A percentile compares a stretch with the other conserved stretches of the same genome.
Evolutionary conservation across 192 early-diverging fungal species (phyloP).

Genomic region (Ambispora gerdemannii): DNA sequence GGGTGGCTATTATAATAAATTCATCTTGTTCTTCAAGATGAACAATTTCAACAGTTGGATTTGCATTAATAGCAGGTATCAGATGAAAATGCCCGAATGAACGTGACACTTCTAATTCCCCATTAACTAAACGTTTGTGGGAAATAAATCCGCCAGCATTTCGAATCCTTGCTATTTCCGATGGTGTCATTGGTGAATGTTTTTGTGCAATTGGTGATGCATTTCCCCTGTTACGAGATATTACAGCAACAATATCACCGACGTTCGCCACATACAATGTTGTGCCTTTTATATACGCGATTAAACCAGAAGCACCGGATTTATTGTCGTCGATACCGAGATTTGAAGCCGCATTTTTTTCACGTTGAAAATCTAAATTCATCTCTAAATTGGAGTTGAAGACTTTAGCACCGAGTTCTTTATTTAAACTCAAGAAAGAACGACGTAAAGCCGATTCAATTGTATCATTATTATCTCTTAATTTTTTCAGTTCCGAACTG

Average conservation of each 20-base stretch:
- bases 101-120: constrained; percentile 69
- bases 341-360: constrained; percentile 8
- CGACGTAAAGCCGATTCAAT: constrained; percentile 72
- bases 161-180: constrained; percentile 73
- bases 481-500: constrained; percentile 69
- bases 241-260: constrained; percentile 78
- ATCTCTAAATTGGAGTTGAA: constrained; percentile 23
- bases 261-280: constrained; percentile 83
- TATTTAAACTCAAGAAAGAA: constrained; percentile 79
- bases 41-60: constrained; percentile 71
- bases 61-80: constrained; percentile 78
- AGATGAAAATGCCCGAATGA: constrained; percentile 86
- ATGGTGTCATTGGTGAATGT: constrained; percentile 65
- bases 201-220: constrained; percentile 68
- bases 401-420: constrained; percentile 62
- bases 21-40: constrained; percentile 78
- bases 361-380: constrained; percentile 26
- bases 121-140: constrained; percentile 68
- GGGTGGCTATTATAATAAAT: constrained; percentile 72
- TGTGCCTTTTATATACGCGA: constrained; percentile 74
- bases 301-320: constrained; percentile 74
- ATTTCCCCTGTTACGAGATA: constrained; percentile 67
- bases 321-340: constrained; percentile 43
- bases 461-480: constrained; percentile 54
- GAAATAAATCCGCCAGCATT: constrained; percentile 79